Conservation (phyloP, 768 basidiomycete species). For the Gelatoporia subvermispora region DNA sequence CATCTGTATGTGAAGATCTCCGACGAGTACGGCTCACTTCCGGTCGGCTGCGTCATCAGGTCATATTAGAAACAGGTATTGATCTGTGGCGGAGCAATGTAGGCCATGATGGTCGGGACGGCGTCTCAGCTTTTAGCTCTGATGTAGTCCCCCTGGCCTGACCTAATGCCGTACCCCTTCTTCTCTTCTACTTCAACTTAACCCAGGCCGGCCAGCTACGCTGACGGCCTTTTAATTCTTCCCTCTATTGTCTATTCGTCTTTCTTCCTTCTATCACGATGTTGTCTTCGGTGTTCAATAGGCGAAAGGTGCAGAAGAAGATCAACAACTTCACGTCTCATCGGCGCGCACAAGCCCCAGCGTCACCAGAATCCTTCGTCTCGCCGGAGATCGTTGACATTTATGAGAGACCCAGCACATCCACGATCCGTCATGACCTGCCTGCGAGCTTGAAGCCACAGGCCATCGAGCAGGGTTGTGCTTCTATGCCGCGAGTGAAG, state of each 20-base stretch:
- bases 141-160: not conserved
- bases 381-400: conserved; percentile 21
- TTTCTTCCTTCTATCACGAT: conserved; percentile 5
- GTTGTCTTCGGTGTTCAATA: conserved; percentile 21
- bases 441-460: not conserved
- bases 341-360: conserved; percentile 18
- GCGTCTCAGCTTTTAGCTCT: conserved; percentile 1
- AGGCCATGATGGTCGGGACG: conserved; percentile 3
- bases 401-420: conserved; percentile 13
- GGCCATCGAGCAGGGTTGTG: too few relatives aligned
- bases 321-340: conserved; percentile 13
- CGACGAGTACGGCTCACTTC: too few relatives aligned
- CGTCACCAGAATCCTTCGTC: conserved; percentile 22
- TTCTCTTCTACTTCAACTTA: too few relatives aligned
- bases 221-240: not conserved
- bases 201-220: too few relatives aligned
- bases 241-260: not conserved
- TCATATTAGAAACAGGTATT: too few relatives aligned
- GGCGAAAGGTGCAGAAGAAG: conserved; percentile 16
- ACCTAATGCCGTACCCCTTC: too few relatives aligned
- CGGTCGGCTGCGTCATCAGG: too few relatives aligned
- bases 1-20: too few relatives aligned
- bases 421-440: conserved; percentile 4
- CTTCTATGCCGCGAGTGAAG: conserved; percentile 15
- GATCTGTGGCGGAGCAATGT: too few relatives aligned